Conservation (phyloP, 75 land plant species). For the Adiantum capillusveneris region DNA sequence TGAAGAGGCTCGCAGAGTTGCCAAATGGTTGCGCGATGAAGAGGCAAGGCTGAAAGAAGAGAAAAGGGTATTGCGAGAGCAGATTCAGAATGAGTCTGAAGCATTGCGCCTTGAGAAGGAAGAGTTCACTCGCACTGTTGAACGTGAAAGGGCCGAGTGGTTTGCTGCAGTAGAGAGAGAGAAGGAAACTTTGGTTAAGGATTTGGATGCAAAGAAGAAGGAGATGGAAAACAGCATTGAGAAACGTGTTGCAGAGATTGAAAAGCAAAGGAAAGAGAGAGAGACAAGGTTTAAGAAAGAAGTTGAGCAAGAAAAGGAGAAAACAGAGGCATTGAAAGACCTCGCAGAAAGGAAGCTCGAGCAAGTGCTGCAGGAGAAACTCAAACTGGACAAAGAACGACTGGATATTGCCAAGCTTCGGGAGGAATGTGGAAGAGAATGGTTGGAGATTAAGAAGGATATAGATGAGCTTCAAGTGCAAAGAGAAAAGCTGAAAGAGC, state of each 20-base stretch:
- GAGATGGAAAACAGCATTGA: conserved; percentile 56
- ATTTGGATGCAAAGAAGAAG: conserved; percentile 44
- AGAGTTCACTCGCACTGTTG: conserved; percentile 39
- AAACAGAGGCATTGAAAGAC: conserved; percentile 43
- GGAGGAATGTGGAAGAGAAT: conserved; percentile 56
- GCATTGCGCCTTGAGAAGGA: conserved; percentile 49
- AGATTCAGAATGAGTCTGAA: conserved; percentile 46
- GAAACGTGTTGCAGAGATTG: conserved; percentile 59
- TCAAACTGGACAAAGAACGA: conserved; percentile 62
- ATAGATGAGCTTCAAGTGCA: conserved; percentile 68
- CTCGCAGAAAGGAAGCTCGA: conserved; percentile 39
- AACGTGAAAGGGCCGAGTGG: conserved; percentile 55
- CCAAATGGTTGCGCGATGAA: conserved; percentile 67
- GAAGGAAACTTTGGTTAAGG: conserved; percentile 48
- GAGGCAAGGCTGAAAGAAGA: conserved; percentile 56
- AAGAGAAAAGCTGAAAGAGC: conserved; percentile 70
- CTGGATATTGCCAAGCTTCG: conserved; percentile 50
- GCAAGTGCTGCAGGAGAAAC: conserved; percentile 43
- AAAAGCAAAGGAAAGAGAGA: conserved; percentile 45
- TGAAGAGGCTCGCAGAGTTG: conserved; percentile 44
- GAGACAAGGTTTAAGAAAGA: conserved; percentile 48
- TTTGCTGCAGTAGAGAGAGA: conserved; percentile 59
- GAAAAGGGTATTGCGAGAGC: conserved; percentile 41
- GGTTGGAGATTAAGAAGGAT: conserved; percentile 60
- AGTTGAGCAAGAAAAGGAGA: conserved; percentile 41